Evolutionary conservation across 192 early-diverging fungal genomes (phyloP).

Genomic region (Gryganskiella cystojenkinii): DNA sequence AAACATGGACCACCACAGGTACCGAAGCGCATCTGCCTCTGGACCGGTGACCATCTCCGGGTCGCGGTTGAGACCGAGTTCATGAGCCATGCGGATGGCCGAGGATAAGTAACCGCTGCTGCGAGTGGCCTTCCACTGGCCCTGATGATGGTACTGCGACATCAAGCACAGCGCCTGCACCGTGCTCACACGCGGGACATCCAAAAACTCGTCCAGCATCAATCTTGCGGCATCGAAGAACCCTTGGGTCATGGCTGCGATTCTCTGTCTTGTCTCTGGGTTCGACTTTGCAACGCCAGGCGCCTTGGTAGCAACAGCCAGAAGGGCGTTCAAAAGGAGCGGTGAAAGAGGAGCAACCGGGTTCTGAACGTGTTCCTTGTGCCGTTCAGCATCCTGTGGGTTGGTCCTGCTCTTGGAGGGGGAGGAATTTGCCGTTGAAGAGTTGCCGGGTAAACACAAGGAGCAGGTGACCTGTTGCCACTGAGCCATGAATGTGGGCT

Average conservation of each 20-base stretch:
- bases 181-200: slow-evolving; percentile 55
- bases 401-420: background rate
- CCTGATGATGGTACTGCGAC: slow-evolving; percentile 51
- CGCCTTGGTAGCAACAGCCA: slow-evolving; percentile 47
- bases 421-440: background rate
- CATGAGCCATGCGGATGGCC: slow-evolving; percentile 57
- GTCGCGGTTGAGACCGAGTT: slow-evolving; percentile 49
- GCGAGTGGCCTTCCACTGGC: slow-evolving; percentile 50
- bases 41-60: slow-evolving; percentile 21
- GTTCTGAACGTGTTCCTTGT: slow-evolving; percentile 31
- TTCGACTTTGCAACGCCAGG: slow-evolving; percentile 17
- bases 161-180: slow-evolving; percentile 55
- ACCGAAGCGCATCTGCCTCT: slow-evolving; percentile 38
- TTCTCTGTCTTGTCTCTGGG: slow-evolving; percentile 17
- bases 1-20: slow-evolving; percentile 52
- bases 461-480: slow-evolving; percentile 34
- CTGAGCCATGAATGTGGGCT: slow-evolving; percentile 41
- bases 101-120: slow-evolving; percentile 50
- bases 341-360: slow-evolving; percentile 48
- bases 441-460: slow-evolving; percentile 7
- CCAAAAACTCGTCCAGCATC: slow-evolving; percentile 54
- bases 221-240: slow-evolving; percentile 38
- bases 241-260: slow-evolving; percentile 18
- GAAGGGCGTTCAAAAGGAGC: slow-evolving; percentile 52
- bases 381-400: slow-evolving; percentile 28